Evolutionary conservation across 2,329 filamentous ascomycete genomes (phyloP).

Genomic region (Fonsecaea pugnacius): DNA sequence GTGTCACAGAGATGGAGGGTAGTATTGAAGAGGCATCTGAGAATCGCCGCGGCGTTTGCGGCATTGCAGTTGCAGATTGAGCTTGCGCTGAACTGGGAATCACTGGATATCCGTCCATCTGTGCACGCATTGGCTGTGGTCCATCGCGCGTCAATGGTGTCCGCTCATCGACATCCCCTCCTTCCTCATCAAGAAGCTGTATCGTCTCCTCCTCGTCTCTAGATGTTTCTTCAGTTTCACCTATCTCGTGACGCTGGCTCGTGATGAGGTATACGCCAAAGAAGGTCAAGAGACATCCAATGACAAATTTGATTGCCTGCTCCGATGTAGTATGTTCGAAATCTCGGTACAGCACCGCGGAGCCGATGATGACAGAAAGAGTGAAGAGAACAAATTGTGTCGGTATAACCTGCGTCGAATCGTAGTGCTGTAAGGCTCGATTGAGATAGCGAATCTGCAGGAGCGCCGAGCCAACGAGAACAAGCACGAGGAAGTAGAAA

Average conservation of each 20-base stretch:
- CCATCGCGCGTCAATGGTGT: slow-evolving; percentile 29
- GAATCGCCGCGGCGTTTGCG: slow-evolving; percentile 23
- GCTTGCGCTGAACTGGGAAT: slow-evolving; percentile 11
- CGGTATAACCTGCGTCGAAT: slow-evolving; percentile 96
- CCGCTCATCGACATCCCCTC: slow-evolving; percentile 37
- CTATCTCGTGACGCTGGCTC: slow-evolving; percentile 69
- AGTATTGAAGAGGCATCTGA: slow-evolving; percentile 30
- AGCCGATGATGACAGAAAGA: slow-evolving; percentile 90
- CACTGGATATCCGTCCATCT: slow-evolving; percentile 3
- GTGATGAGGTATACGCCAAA: slow-evolving; percentile 97
- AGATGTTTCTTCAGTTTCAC: slow-evolving; percentile 66
- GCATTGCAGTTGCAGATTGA: slow-evolving; percentile 15
- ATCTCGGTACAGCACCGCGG: slow-evolving; percentile 89
- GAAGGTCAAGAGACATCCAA: slow-evolving; percentile 90
- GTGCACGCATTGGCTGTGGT: background rate
- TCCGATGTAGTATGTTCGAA: slow-evolving; percentile 79
- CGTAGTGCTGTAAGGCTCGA: slow-evolving; percentile 84
- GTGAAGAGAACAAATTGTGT: slow-evolving; percentile 98
- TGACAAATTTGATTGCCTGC: slow-evolving; percentile 81
- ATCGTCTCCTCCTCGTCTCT: slow-evolving; percentile 60
- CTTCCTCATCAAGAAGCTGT: slow-evolving; percentile 46
- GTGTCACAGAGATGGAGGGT: slow-evolving; percentile 35
- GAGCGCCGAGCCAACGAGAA: slow-evolving; percentile 81
- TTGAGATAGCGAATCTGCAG: slow-evolving; percentile 99
- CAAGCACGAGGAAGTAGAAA: slow-evolving; percentile 79